phyloP scores from a whole-genome alignment of 225 moss, liverwort and hornwort species.

The Bryum argenteum region DNA sequence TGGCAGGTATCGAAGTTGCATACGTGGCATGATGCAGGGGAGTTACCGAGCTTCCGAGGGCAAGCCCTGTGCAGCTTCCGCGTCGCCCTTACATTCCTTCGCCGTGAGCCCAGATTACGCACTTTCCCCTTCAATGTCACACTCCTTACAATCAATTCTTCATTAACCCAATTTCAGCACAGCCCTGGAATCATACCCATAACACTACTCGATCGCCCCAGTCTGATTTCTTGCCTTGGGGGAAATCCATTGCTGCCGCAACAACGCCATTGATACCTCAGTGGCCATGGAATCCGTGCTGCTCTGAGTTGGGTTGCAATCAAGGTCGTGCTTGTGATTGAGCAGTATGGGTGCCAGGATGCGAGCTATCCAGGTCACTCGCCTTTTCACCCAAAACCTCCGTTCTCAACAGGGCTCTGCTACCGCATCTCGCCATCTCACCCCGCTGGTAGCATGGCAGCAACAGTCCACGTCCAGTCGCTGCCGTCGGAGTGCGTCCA shows the following conservation, averaged over 20 bases:
- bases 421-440: neutral
- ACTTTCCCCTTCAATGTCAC: neutral
- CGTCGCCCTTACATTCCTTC: neutral
- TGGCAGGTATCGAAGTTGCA: conserved; percentile 6
- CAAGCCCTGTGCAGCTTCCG: neutral
- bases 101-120: neutral
- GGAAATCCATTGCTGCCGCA: neutral
- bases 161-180: neutral
- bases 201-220: too few relatives aligned
- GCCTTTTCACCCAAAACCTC: conserved; percentile 19
- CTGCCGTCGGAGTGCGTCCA: conserved; percentile 43
- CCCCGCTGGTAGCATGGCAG: conserved; percentile 14
- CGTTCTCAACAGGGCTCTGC: neutral
- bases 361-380: conserved; percentile 42
- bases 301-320: neutral
- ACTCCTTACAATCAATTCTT: neutral
- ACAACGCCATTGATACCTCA: too few relatives aligned
- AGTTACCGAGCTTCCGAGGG: neutral
- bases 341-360: conserved; percentile 42
- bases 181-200: too few relatives aligned
- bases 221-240: too few relatives aligned
- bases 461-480: conserved; percentile 25
- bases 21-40: conserved; percentile 26
- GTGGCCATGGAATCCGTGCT: neutral
- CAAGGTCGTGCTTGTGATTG: neutral